Evolutionary conservation across 768 basidiomycete genomes (phyloP).

Genomic region (Naematelia aurantialba): DNA sequence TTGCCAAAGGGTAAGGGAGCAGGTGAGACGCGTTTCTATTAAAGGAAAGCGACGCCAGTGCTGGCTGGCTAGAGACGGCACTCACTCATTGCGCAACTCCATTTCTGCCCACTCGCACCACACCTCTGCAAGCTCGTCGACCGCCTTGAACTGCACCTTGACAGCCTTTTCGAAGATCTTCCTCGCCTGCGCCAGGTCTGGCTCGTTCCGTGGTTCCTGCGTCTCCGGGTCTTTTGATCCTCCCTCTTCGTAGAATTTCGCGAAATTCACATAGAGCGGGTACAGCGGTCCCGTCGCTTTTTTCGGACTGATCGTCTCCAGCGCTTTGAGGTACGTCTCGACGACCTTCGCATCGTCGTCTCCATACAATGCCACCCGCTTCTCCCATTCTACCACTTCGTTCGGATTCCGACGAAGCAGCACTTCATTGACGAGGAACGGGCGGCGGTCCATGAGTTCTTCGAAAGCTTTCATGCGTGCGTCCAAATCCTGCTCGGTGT

Average conservation of each 20-base stretch:
- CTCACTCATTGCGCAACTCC: slow-evolving; percentile 92
- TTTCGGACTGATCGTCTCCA: slow-evolving; percentile 80
- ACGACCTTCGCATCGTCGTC: slow-evolving; percentile 93
- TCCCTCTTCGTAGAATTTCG: slow-evolving; percentile 96
- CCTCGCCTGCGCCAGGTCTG: slow-evolving; percentile 76
- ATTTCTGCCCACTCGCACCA: slow-evolving; percentile 99
- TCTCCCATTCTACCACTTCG: slow-evolving; percentile 99
- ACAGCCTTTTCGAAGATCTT: slow-evolving; percentile 91
- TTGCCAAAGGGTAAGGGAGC: no score
- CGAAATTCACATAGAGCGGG: slow-evolving; percentile 87
- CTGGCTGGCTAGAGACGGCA: slow-evolving; percentile 14
- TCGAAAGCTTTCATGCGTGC: slow-evolving; percentile 87
- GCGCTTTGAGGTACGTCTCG: slow-evolving; percentile 83
- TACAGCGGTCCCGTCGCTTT: slow-evolving; percentile 88
- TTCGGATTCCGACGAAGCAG: slow-evolving; percentile 87
- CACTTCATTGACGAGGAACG: slow-evolving; percentile 95
- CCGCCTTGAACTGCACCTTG: slow-evolving; percentile 85
- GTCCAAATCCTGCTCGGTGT: slow-evolving; percentile 76
- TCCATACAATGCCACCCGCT: slow-evolving; percentile 86
- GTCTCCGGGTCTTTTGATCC: slow-evolving; percentile 58
- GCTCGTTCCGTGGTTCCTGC: slow-evolving; percentile 64
- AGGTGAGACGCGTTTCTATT: no score
- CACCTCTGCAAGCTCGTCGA: slow-evolving; percentile 94
- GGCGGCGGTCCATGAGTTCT: slow-evolving; percentile 86
- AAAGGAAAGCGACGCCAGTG: no score